phyloP scores from a whole-genome alignment of 2,329 filamentous ascomycete genomes.

The Aureobasidium sp. region DNA sequence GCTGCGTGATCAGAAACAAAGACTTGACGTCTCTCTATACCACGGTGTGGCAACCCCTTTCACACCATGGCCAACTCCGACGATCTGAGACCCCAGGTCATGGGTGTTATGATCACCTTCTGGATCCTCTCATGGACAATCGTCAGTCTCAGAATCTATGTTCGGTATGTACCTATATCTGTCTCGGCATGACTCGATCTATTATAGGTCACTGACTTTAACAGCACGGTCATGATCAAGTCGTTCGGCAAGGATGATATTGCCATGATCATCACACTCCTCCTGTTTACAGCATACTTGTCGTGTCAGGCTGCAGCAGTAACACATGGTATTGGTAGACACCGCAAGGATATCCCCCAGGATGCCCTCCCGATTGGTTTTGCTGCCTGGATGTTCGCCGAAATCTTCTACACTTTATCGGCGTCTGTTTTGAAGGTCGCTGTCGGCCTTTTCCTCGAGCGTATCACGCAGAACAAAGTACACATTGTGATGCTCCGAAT shows the following conservation, averaged over 20 bases:
- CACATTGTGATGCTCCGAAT: slow-evolving; percentile 38
- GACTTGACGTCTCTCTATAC: not conserved
- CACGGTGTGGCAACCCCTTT: not conserved
- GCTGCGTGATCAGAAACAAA: not conserved
- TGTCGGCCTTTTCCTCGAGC: slow-evolving; percentile 44
- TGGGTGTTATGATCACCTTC: slow-evolving; percentile 5
- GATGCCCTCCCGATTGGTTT: slow-evolving; percentile 3
- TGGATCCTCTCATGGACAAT: slow-evolving; percentile 5
- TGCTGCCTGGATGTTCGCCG: slow-evolving; percentile 43
- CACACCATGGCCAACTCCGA: slow-evolving; percentile 2
- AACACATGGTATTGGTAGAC: slow-evolving; percentile 28
- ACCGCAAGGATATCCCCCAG: slow-evolving; percentile 24
- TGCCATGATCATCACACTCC: slow-evolving; percentile 28
- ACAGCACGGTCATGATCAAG: slow-evolving; percentile 25
- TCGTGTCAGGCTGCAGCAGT: slow-evolving; percentile 28
- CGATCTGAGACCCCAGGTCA: slow-evolving; percentile 4
- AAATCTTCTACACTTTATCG: slow-evolving; percentile 42
- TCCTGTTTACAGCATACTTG: slow-evolving; percentile 30
- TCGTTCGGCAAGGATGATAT: slow-evolving; percentile 30
- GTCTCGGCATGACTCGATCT: not conserved
- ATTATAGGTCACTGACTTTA: not conserved
- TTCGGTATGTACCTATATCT: slow-evolving; percentile 14
- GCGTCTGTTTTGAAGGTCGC: slow-evolving; percentile 42
- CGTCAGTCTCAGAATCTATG: slow-evolving; percentile 15
- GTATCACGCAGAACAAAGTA: slow-evolving; percentile 37